Evolutionary conservation across 129 eudicot genomes (phyloP).

Genomic region (Tagetes erecta): DNA sequence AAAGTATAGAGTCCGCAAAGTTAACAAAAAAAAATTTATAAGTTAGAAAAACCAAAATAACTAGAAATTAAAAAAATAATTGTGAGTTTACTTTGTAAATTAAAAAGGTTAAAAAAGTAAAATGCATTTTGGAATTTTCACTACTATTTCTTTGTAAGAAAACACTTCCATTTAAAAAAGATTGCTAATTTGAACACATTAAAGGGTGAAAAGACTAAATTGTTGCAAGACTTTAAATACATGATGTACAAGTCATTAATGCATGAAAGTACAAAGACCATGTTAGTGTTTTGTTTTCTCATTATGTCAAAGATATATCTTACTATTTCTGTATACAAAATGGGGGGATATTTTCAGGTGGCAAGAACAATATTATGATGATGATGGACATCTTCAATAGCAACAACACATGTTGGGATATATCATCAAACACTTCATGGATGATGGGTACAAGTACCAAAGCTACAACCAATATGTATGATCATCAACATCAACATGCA

Average conservation of each 20-base stretch:
- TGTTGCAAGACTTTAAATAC: neutral
- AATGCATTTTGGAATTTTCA: neutral
- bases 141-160: neutral
- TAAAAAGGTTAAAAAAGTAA: too few species aligned
- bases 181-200: neutral
- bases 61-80: too few species aligned
- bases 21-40: too few species aligned
- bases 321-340: slow-evolving; percentile 31
- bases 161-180: too few species aligned
- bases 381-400: slow-evolving; percentile 52
- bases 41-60: too few species aligned
- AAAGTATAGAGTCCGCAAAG: too few species aligned
- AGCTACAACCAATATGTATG: slow-evolving; percentile 9
- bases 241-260: slow-evolving; percentile 16
- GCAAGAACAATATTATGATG: slow-evolving; percentile 49
- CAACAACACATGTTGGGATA: slow-evolving; percentile 50
- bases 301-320: slow-evolving; percentile 27
- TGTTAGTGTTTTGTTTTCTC: slow-evolving; percentile 14
- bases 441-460: slow-evolving; percentile 29
- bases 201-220: slow-evolving; percentile 14
- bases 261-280: slow-evolving; percentile 4
- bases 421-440: slow-evolving; percentile 32
- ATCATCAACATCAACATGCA: slow-evolving; percentile 33
- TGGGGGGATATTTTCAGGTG: slow-evolving; percentile 52
- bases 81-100: too few species aligned